Evolutionary conservation across 179 eudicot species (phyloP), one percentile per base, ranked within the genome.

Genomic region (Heliamphora pulchella): DNA sequence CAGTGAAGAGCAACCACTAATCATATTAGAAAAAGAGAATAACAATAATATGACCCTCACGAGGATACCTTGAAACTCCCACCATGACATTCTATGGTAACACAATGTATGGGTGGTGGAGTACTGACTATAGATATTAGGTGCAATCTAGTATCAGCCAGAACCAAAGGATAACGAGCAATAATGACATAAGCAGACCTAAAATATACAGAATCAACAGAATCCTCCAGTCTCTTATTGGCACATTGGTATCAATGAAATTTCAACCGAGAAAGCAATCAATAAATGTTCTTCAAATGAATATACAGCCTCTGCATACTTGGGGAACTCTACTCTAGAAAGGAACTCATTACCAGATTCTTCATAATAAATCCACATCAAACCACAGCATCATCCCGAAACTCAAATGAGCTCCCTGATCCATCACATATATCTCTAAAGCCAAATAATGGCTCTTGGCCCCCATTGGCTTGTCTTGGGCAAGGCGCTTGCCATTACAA

Each of bases 401-500:
- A 48, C 7, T 6, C 51, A 48, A 48, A 48, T 1, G 51, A 48
- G 51, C 51, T 48, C 51, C 51, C 51, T 48, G 7, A 48, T 48
- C 4, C 4, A 48, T 48, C 51, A 48, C 51, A 48, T 3, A 6
- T 48, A 48, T 48, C 51, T 48, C 51, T 3, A 68, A 39, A 5
- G 71, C 47, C 48, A 66, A 31, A 66, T 10, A 66, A 66, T 39
- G 71, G 71, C 50, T 41, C 71, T 67, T 3, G 3, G 43, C 47
- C 13, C 50, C 71, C 71, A 67, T 67, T 67, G 71, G 8, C 8
- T 41, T 67, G 50, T 67, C 41, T 67, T 67, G 71, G 50, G 41
- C 71, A 14, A 67, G n/a, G 18, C 71, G 7, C 51, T 48, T 47
- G 10, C 51, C 51, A 15, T 69, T 44, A 69, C 22, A 11, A 69